A percentile compares a stretch with the other conserved stretches of the same genome.
Conservation (phyloP, 192 early-diverging fungal genomes). For the Umbelopsis isabellina region DNA sequence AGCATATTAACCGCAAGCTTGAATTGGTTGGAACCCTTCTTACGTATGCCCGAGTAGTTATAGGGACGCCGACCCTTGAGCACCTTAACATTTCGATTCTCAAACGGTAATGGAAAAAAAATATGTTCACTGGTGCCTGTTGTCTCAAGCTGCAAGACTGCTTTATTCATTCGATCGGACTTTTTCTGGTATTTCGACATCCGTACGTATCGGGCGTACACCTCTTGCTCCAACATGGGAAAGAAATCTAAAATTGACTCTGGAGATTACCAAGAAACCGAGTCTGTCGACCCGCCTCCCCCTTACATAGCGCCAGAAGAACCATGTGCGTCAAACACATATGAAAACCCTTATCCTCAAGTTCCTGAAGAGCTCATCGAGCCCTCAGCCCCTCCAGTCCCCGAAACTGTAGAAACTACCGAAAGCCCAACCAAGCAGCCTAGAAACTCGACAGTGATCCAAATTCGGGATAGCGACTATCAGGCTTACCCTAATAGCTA, state of each 20-base stretch:
- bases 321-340: neutral
- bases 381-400: slow-evolving; percentile 1
- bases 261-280: neutral
- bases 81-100: no score
- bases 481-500: neutral
- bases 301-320: neutral
- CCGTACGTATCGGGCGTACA: neutral
- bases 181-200: no score
- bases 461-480: neutral
- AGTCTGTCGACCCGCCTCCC: neutral
- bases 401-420: neutral
- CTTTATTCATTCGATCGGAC: no score
- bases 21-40: neutral
- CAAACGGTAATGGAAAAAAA: no score
- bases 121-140: no score
- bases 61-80: no score
- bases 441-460: neutral
- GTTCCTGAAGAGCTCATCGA: neutral
- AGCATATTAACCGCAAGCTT: neutral
- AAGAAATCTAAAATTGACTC: slow-evolving; percentile 20
- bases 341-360: slow-evolving; percentile 4
- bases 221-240: neutral
- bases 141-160: no score
- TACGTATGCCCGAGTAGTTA: neutral
- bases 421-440: neutral